Evolutionary conservation across 1,284 basidiomycete genomes (phyloP), one percentile per base, ranked within the genome.

Genomic region (Earliella scabrosa): DNA sequence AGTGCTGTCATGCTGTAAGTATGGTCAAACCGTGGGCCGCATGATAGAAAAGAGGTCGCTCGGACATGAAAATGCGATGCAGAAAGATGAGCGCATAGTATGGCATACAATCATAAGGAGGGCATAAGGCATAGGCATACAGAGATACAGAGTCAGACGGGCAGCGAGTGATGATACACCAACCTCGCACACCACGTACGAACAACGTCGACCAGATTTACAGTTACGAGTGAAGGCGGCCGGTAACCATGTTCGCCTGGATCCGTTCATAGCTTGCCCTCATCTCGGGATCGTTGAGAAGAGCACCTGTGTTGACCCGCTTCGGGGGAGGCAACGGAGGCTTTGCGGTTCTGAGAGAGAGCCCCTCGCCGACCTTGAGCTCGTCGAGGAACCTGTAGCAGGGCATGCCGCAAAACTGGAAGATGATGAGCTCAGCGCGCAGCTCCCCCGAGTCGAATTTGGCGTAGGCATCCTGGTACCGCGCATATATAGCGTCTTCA

Each of bases 401-500:
- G 2, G 52, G 45, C 31, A 54, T 46, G 29, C 52, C 52, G 26
- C 52, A 54, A 45, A 54, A 54, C 40, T 54, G 45, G 39, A 54
- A 47, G 45, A 54, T 36, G 32, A 54, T 40, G 45, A 54, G 52
- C 32, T 54, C 52, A 20, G 27, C 45, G n/a, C 45, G 16, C 14
- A 47, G 38, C 18, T 47, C 44, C 21, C 52, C 38, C 8, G 14
- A 20, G 2, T 48, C 34, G 34, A 48, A 48, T n/a, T 24, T 26
- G 14, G 11, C 35, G 35, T 38, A 27, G 16, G 34, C 23, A 14
- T 48, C 35, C n/a, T 26, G 20, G n/a, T n/a, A n/a, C n/a, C n/a
- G n/a, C n/a, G n/a, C n/a, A n/a, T n/a, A n/a, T n/a, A n/a, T n/a
- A n/a, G n/a, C n/a, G n/a, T n/a, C n/a, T n/a, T n/a, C n/a, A n/a